Conservation (phyloP, 208 protist species). For the Trypanosoma rangeli region DNA sequence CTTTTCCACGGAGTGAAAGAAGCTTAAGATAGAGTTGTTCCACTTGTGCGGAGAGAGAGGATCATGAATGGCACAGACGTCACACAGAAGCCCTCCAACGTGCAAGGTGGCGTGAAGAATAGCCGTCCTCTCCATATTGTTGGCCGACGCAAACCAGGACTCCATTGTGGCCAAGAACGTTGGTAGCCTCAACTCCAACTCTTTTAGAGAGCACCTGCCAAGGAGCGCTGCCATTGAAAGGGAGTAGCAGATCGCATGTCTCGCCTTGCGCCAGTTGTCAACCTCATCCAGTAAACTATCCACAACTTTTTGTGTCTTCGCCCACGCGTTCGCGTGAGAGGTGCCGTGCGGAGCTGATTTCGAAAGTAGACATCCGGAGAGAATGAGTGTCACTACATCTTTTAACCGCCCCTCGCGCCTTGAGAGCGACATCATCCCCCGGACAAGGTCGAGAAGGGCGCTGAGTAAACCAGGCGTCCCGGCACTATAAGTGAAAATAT, state of each 20-base stretch:
- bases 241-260: slow-evolving; percentile 22
- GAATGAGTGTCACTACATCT: slow-evolving; percentile 14
- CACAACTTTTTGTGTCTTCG: not conserved
- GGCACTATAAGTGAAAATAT: slow-evolving; percentile 12
- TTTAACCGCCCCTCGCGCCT: slow-evolving; percentile 21
- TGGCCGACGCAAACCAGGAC: slow-evolving; percentile 13
- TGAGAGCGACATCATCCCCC: slow-evolving; percentile 8
- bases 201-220: slow-evolving; percentile 6
- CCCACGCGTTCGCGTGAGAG: not conserved
- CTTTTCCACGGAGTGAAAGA: slow-evolving; percentile 26
- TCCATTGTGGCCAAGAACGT: slow-evolving; percentile 19
- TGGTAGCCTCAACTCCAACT: slow-evolving; percentile 5
- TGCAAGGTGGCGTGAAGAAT: slow-evolving; percentile 30
- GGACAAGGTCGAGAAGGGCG: slow-evolving; percentile 14
- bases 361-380: slow-evolving; percentile 17
- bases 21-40: slow-evolving; percentile 8
- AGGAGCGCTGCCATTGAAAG: slow-evolving; percentile 19
- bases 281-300: slow-evolving; percentile 15
- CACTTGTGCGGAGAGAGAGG: not conserved
- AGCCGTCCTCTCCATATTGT: slow-evolving; percentile 21
- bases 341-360: not conserved
- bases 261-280: slow-evolving; percentile 20
- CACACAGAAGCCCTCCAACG: slow-evolving; percentile 15
- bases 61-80: slow-evolving; percentile 5
- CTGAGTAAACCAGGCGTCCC: not conserved